phyloP scores from a whole-genome alignment of 345 rosid species.

The Theobroma cacao region DNA sequence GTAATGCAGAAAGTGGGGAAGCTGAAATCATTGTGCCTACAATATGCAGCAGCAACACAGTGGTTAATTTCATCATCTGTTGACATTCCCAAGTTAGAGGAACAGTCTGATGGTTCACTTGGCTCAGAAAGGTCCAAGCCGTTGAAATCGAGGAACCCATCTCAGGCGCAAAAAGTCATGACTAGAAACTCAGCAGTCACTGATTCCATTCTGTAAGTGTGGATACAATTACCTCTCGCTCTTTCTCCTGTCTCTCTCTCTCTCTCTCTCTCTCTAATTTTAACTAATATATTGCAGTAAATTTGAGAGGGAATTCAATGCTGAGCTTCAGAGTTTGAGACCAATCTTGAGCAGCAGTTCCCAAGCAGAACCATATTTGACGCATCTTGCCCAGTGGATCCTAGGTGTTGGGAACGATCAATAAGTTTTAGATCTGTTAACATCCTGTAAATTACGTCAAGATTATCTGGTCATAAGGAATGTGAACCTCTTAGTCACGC shows the following conservation, averaged over 20 bases:
- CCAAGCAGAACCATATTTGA: constrained; percentile 90
- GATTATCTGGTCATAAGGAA: not conserved
- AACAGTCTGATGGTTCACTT: constrained; percentile 25
- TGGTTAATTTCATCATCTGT: constrained; percentile 90
- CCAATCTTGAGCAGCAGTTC: constrained; percentile 75
- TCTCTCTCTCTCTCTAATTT: constrained; percentile 4
- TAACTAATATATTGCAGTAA: constrained; percentile 44
- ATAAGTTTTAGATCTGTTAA: constrained; percentile 12
- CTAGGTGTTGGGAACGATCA: constrained; percentile 67
- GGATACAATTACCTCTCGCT: not conserved
- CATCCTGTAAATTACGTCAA: not conserved
- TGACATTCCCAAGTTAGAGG: constrained; percentile 50
- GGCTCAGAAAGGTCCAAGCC: constrained; percentile 33
- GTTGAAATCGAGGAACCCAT: constrained; percentile 35
- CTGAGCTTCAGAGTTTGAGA: constrained; percentile 85
- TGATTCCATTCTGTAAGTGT: constrained; percentile 80
- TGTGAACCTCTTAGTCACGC: not conserved
- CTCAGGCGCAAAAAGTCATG: constrained; percentile 42
- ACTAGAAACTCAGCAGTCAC: constrained; percentile 53
- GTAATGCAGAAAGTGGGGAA: constrained; percentile 85
- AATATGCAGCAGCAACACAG: constrained; percentile 90
- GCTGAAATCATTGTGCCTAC: constrained; percentile 80
- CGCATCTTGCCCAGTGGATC: constrained; percentile 94
- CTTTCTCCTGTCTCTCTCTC: not conserved
- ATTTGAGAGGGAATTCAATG: constrained; percentile 79